These are phyloP conservation scores for Penicillium pulvis DNA, from an alignment of 495 filamentous ascomycete genomes.

Conservation along the genomic window DNA sequence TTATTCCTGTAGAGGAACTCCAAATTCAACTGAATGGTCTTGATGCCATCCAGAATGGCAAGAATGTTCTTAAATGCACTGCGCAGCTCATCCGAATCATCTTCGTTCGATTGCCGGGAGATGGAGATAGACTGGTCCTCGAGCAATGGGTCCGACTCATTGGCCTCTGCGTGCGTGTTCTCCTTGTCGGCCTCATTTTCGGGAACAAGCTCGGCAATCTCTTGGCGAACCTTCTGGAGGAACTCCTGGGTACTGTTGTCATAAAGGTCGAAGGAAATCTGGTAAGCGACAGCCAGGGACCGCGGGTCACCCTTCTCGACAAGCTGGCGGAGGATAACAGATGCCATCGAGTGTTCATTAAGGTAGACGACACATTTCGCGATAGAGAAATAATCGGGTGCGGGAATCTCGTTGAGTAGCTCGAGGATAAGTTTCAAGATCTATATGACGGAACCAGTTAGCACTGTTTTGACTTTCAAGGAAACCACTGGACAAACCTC, in stretches of 20 bases:
- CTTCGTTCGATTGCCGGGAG: constrained; percentile 43
- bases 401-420: constrained; percentile 82
- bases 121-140: constrained; percentile 44
- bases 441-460: constrained; percentile 42
- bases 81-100: constrained; percentile 49
- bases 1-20: constrained; percentile 97
- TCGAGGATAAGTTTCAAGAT: constrained; percentile 87
- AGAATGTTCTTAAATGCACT: constrained; percentile 78
- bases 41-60: constrained; percentile 84
- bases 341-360: constrained; percentile 87
- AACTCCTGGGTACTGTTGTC: constrained; percentile 99
- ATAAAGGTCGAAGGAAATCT: constrained; percentile 97
- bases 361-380: constrained; percentile 98
- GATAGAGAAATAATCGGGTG: constrained; percentile 96
- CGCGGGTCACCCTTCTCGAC: constrained; percentile 76
- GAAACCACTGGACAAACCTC: constrained; percentile 51
- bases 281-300: constrained; percentile 85
- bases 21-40: constrained; percentile 87
- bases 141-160: constrained; percentile 56
- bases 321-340: constrained; percentile 80
- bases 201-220: constrained; percentile 66
- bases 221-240: constrained; percentile 81
- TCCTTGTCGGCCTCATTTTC: constrained; percentile 42
- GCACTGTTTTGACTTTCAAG: background rate
- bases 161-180: constrained; percentile 51